Conservation (phyloP, 768 basidiomycete species). For the Kwoniella heveanensis region DNA sequence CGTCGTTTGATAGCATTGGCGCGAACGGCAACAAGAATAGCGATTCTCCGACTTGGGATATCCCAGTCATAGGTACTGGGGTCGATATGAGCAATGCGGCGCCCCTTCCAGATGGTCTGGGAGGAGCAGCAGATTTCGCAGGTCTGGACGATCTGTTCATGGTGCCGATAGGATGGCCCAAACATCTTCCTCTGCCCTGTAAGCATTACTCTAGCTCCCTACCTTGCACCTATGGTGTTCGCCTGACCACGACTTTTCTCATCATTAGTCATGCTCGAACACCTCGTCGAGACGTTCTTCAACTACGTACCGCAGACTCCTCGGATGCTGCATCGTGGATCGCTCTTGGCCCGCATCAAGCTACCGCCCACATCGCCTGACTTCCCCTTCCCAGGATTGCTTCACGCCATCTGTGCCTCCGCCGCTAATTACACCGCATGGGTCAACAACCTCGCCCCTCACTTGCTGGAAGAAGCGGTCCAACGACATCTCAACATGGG, state of each 20-base stretch:
- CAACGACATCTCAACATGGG: constrained; percentile 21
- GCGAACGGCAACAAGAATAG: background rate
- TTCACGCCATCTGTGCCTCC: constrained; percentile 85
- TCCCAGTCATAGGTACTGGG: background rate
- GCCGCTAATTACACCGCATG: constrained; percentile 74
- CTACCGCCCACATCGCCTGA: constrained; percentile 70
- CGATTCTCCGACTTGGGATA: background rate
- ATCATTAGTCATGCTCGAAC: constrained; percentile 47
- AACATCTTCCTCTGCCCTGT: constrained; percentile 48
- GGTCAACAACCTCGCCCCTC: constrained; percentile 52
- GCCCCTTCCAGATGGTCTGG: constrained; percentile 2
- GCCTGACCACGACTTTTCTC: no score
- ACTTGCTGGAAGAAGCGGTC: constrained; percentile 30
- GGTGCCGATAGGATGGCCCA: constrained; percentile 46
- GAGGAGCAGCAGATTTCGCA: constrained; percentile 31
- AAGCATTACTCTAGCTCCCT: constrained; percentile 6
- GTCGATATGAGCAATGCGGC: background rate
- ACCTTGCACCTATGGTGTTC: no score
- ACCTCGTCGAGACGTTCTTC: constrained; percentile 73
- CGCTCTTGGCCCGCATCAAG: constrained; percentile 67
- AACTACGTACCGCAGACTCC: constrained; percentile 72
- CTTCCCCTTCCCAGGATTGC: constrained; percentile 70
- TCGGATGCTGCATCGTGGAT: constrained; percentile 68
- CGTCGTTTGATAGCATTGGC: background rate
- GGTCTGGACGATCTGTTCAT: constrained; percentile 34